Evolutionary conservation across 768 basidiomycete species (phyloP), one percentile per base, ranked within the genome.

Genomic region (Podaxis carcinomalis): DNA sequence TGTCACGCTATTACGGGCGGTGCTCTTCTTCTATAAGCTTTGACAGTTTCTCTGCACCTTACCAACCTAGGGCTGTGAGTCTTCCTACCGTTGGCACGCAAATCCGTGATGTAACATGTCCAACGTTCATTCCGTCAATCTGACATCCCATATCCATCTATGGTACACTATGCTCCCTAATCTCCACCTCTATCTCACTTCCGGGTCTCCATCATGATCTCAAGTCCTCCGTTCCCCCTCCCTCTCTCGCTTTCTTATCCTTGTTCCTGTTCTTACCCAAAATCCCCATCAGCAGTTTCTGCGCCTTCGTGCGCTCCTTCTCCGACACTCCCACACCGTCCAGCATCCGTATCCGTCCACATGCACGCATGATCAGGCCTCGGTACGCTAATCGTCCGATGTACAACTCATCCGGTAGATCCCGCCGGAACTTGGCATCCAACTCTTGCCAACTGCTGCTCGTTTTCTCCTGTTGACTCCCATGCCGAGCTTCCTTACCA

Each of bases 381-480:
- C 96, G 88, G 75, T 98, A 98, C 49, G 86, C 90, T 35, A 95
- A 79, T 42, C 96, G 85, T 23, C 90, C 91, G 51, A 90, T 83
- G 71, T 98, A 98, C 72, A 83, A 84, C 53, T 83, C 88, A 74
- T 98, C 92, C 52, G 96, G 95, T 52, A 99, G 81, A 64, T 91
- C 88, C 69, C 90, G 87, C 19, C 95, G 86, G 80, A 95, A 98
- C 69, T 89, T 88, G 14, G 78, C 76, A 74, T 98, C 96, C 72
- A 92, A 76, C 65, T 87, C 87, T 66, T 84, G 78, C 93, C 93
- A 97, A 53, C 64, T 65, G 66, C 67, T 69, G 51, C 64, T 66
- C 62, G 53, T 67, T 61, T 65, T 68, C 58, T 68, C 71, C 40
- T 60, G 67, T 62, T 16, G 49, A 7, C 16, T 55, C n/a, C 51